Evolutionary conservation across 108 stramenopile species (phyloP).

Genomic region (Fragilaria radians): DNA sequence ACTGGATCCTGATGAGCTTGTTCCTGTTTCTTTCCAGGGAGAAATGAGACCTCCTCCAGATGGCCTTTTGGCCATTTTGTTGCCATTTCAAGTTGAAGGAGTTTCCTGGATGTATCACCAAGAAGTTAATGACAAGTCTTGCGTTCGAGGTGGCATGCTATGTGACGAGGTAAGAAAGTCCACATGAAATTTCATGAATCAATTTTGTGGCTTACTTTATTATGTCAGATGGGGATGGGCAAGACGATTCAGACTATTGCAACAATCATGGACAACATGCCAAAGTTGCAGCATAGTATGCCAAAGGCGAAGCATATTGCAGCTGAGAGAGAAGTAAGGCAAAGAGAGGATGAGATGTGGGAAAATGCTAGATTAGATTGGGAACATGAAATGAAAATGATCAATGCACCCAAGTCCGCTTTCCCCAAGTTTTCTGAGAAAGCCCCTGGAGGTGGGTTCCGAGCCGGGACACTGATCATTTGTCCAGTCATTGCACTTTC

Average conservation of each 20-base stretch:
- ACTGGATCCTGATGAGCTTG: constrained; percentile 85
- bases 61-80: constrained; percentile 65
- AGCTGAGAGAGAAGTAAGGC: constrained; percentile 30
- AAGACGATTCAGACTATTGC: constrained; percentile 95
- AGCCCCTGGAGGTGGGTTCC: constrained; percentile 30
- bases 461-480: constrained; percentile 89
- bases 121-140: constrained; percentile 47
- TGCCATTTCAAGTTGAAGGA: constrained; percentile 97
- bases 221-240: constrained; percentile 16
- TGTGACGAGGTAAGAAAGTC: constrained; percentile 62
- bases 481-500: constrained; percentile 93
- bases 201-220: not conserved
- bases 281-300: constrained; percentile 56
- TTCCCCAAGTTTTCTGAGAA: constrained; percentile 6
- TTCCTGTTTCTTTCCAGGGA: constrained; percentile 72
- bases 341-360: constrained; percentile 68
- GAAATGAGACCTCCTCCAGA: constrained; percentile 64
- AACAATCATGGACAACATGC: constrained; percentile 83
- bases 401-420: constrained; percentile 54
- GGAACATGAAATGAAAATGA: constrained; percentile 73
- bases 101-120: constrained; percentile 89
- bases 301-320: constrained; percentile 72
- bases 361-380: constrained; percentile 40
- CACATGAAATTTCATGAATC: constrained; percentile 31
- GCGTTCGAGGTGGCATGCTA: constrained; percentile 85